These are phyloP conservation scores for Ascosphaera pollenicola DNA, from an alignment of 2,329 filamentous ascomycete genomes.

Conservation along the genomic window DNA sequence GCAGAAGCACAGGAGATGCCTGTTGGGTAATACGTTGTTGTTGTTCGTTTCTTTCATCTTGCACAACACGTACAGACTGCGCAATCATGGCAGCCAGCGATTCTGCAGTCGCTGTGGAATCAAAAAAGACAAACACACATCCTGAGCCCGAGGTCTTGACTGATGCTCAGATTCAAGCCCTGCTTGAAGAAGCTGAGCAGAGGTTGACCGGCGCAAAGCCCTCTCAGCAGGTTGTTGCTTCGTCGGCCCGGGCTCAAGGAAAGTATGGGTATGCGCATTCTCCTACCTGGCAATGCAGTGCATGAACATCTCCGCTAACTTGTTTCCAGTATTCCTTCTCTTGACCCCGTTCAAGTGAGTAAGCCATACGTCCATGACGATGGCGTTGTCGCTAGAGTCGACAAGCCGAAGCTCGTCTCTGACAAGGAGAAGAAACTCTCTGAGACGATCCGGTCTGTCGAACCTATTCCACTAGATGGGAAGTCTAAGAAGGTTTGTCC, in stretches of 20 bases:
- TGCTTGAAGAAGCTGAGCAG: constrained; percentile 40
- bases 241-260: constrained; percentile 4
- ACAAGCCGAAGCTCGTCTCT: constrained; percentile 28
- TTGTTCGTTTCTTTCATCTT: no score
- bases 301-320: background rate
- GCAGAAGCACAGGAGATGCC: background rate
- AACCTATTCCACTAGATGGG: constrained; percentile 28
- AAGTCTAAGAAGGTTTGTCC: constrained; percentile 29
- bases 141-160: constrained; percentile 26
- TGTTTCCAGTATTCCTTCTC: constrained; percentile 26
- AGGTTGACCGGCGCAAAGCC: constrained; percentile 20
- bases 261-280: constrained; percentile 2
- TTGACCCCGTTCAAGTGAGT: constrained; percentile 25
- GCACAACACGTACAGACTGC: no score
- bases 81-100: background rate
- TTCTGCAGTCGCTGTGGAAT: constrained; percentile 1
- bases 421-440: constrained; percentile 25
- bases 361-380: constrained; percentile 32
- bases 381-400: constrained; percentile 29
- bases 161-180: constrained; percentile 39
- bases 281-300: background rate
- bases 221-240: constrained; percentile 4
- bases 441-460: constrained; percentile 29
- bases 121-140: constrained; percentile 4
- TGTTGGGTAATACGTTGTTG: background rate